Evolutionary conservation across 2,329 filamentous ascomycete genomes (phyloP), one percentile per base, ranked within the genome.

Genomic region (Trichophyton mentagrophytes): DNA sequence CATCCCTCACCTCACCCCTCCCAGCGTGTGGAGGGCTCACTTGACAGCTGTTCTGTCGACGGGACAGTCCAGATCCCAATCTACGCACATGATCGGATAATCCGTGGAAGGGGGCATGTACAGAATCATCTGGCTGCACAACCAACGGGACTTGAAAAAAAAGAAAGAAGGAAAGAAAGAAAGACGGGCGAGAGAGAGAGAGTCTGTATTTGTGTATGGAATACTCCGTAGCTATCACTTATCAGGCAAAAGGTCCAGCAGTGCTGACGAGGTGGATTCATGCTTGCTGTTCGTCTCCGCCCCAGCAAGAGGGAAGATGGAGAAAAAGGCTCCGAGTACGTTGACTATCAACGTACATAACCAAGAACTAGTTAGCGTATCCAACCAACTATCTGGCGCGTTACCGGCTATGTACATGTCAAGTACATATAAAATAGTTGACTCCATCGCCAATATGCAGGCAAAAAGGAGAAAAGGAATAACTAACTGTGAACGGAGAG

Each of bases 11-110:
- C 11, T 38, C 27, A 44, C n/a, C n/a, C 11, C 11, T 15, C 17
- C 13, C 51, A 3, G 51, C 8, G 49, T 55, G 51, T 22, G 51
- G 51, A 55, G 51, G 27, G 51, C 51, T 55, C 51, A 55, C 51
- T 55, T 55, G 51, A 55, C 51, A 55, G 51, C 51, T 53, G 25
- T 53, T 55, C 51, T 33, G 51, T 33, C 51, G n/a, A 44, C 13
- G 13, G 33, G 33, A 55, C 51, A 55, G 51, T 55, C 51, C 51
- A 55, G 51, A 55, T 36, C n/a, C 51, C 27, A 55, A 55, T 55
- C 30, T 20, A 36, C 20, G 51, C 51, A 55, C 51, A 55, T 55
- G 51, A 55, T 55, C 30, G 51, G 30, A 36, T 30, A 27, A 51
- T 51, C 46, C 46, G 8, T 25, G 46, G 51, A 11, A 22, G 17